phyloP scores from a whole-genome alignment of 2,329 filamentous ascomycete genomes.

The Fusarium paranaense region DNA sequence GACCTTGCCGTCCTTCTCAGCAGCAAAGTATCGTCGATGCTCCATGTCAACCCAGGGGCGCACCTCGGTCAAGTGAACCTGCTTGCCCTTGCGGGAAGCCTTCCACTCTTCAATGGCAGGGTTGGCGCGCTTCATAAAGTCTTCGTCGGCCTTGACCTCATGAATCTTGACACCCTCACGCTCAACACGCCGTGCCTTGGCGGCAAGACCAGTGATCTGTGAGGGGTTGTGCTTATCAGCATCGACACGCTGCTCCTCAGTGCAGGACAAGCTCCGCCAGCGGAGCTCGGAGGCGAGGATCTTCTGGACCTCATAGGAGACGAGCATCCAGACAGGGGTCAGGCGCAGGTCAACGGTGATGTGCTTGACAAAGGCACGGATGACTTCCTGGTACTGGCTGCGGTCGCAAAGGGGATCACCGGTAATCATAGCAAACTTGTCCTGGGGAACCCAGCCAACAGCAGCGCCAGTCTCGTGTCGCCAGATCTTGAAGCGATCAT shows the following conservation, averaged over 20 bases:
- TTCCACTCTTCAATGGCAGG: constrained; percentile 84
- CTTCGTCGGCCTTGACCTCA: constrained; percentile 76
- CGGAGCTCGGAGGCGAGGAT: constrained; percentile 83
- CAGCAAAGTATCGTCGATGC: constrained; percentile 89
- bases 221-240: constrained; percentile 72
- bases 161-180: constrained; percentile 85
- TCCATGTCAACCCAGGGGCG: constrained; percentile 86
- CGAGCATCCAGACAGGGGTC: constrained; percentile 90
- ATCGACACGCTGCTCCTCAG: constrained; percentile 88
- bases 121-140: constrained; percentile 77
- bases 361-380: constrained; percentile 79
- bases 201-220: constrained; percentile 62
- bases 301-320: constrained; percentile 81
- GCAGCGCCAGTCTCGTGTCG: constrained; percentile 87
- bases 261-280: constrained; percentile 90
- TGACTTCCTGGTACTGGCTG: constrained; percentile 79
- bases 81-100: constrained; percentile 79
- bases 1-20: constrained; percentile 79
- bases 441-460: constrained; percentile 82
- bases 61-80: constrained; percentile 92
- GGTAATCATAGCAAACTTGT: constrained; percentile 83
- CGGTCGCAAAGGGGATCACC: constrained; percentile 88
- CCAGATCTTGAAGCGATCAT: constrained; percentile 90
- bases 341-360: constrained; percentile 76
- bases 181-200: constrained; percentile 84